phyloP scores from a whole-genome alignment of 1,284 basidiomycete genomes.

The Ganoderma resinaceum region DNA sequence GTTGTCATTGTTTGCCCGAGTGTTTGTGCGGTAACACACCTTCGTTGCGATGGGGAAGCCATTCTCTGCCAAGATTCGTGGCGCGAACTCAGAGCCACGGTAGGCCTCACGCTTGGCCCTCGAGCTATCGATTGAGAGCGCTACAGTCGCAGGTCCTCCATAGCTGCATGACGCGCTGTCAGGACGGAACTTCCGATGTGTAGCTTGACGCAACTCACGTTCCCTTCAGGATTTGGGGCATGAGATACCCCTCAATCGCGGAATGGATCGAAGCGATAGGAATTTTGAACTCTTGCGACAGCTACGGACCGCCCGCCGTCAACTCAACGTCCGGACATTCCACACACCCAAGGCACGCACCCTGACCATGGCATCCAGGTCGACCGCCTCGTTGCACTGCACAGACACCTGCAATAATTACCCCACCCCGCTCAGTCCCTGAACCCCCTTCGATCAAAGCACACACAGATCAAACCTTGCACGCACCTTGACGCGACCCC shows the following conservation, averaged over 20 bases:
- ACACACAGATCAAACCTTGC: slow-evolving; percentile 30
- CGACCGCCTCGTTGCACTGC: slow-evolving; percentile 62
- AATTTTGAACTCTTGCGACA: slow-evolving; percentile 85
- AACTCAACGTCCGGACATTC: background rate
- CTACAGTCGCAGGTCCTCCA: slow-evolving; percentile 68
- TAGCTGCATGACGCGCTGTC: slow-evolving; percentile 36
- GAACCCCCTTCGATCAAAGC: background rate
- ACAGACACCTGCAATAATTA: slow-evolving; percentile 66
- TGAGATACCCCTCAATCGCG: slow-evolving; percentile 86
- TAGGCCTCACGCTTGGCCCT: slow-evolving; percentile 89
- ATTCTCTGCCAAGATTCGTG: slow-evolving; percentile 78
- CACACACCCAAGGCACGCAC: slow-evolving; percentile 47
- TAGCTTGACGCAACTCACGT: slow-evolving; percentile 51
- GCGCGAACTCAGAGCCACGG: slow-evolving; percentile 84
- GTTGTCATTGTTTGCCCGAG: background rate
- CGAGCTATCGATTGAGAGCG: slow-evolving; percentile 72
- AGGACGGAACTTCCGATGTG: slow-evolving; percentile 22
- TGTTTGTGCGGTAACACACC: slow-evolving; percentile 44
- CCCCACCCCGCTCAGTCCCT: background rate
- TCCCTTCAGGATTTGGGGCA: slow-evolving; percentile 79
- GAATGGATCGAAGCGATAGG: slow-evolving; percentile 87
- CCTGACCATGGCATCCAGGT: slow-evolving; percentile 64
- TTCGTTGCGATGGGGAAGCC: slow-evolving; percentile 84
- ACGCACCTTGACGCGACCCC: slow-evolving; percentile 73
- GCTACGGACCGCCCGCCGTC: slow-evolving; percentile 41